Conservation (phyloP, 192 early-diverging fungal species). For the Lobulomyces angularis region DNA sequence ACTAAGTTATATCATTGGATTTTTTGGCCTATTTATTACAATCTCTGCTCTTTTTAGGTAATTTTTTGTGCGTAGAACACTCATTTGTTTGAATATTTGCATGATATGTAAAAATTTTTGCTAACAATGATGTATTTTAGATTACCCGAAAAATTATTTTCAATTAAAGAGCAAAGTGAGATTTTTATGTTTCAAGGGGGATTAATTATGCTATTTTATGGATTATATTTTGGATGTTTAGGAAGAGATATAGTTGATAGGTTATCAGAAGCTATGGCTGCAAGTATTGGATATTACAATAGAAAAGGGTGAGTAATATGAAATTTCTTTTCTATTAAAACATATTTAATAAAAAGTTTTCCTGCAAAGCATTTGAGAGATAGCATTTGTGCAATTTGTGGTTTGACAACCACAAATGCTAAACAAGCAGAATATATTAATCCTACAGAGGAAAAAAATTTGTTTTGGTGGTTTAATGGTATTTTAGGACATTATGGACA, state of each 20-base stretch:
- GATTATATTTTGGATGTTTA: conserved; percentile 36
- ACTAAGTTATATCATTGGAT: conserved; percentile 21
- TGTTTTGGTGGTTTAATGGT: conserved; percentile 2
- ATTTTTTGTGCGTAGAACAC: no score
- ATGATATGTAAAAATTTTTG: no score
- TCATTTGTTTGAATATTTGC: no score
- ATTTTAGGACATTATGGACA: conserved; percentile 12
- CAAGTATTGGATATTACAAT: conserved; percentile 28
- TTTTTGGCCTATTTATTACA: conserved; percentile 21
- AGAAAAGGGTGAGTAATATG: no score
- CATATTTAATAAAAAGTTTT: no score
- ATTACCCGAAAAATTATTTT: no score
- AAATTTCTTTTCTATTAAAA: no score
- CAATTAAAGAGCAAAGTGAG: no score
- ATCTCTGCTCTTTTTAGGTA: conserved; percentile 33
- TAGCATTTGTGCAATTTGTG: conserved; percentile 39
- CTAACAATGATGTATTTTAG: no score
- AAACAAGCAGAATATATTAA: background rate
- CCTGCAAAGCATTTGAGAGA: conserved; percentile 33
- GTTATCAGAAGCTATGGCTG: conserved; percentile 36
- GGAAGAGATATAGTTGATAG: conserved; percentile 38
- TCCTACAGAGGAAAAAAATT: background rate
- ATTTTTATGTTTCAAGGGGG: conserved; percentile 20
- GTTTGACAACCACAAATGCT: conserved; percentile 23
- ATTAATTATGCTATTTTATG: conserved; percentile 35